Evolutionary conservation across 257 asterid genomes (phyloP).

Genomic region (Primulina tabacum): DNA sequence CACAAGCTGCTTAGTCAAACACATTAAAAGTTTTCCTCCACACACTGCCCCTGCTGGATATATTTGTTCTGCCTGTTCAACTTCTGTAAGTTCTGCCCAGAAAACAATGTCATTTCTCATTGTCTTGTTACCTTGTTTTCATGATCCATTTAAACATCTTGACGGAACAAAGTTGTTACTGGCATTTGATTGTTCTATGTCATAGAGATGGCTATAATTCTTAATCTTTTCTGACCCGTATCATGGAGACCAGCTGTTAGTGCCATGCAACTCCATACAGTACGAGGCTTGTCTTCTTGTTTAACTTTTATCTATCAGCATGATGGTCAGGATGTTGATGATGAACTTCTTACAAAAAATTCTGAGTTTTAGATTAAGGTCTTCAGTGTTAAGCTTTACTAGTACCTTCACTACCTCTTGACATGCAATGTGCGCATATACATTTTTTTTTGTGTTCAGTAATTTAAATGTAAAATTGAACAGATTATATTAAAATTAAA

Average conservation of each 20-base stretch:
- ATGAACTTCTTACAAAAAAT: background rate
- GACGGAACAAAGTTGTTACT: background rate
- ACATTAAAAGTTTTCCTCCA: conserved; percentile 69
- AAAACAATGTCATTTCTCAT: conserved; percentile 8
- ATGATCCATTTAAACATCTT: background rate
- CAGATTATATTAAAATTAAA: background rate
- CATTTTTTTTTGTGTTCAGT: background rate
- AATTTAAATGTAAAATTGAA: no score
- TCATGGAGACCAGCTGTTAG: background rate
- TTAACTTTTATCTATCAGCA: background rate
- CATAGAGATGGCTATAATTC: conserved; percentile 11
- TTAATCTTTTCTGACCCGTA: conserved; percentile 9
- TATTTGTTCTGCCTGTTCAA: conserved; percentile 74
- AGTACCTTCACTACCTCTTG: background rate
- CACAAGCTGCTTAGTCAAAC: conserved; percentile 74
- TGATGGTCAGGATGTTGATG: conserved; percentile 7
- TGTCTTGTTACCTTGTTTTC: background rate
- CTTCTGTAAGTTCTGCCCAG: conserved; percentile 50
- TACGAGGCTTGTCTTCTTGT: conserved; percentile 1
- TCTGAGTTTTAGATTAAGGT: conserved; percentile 10
- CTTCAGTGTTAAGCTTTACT: background rate
- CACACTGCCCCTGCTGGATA: conserved; percentile 91
- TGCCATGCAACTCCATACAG: conserved; percentile 12
- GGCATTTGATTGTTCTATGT: background rate
- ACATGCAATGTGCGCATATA: background rate